Percentiles rank a stretch among this genome's conserved stretches.
phyloP scores from a whole-genome alignment of 257 asterid species.

The Fraxinus pennsylvanica region DNA sequence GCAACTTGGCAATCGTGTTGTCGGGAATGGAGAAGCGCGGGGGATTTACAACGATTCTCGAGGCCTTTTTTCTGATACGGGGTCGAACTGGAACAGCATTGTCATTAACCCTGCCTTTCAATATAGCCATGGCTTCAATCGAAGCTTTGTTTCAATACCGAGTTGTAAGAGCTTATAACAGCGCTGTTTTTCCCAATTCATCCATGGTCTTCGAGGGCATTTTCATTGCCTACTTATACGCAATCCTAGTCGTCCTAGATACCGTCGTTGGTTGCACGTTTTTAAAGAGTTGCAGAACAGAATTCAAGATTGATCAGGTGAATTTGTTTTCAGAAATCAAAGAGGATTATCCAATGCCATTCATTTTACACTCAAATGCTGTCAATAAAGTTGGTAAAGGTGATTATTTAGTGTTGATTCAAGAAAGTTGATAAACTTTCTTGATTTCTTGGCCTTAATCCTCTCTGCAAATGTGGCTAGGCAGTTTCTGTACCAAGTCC shows the following conservation, averaged over 20 bases:
- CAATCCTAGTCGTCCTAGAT: slow-evolving; percentile 60
- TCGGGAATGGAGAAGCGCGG: slow-evolving; percentile 48
- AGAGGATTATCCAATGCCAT: not conserved
- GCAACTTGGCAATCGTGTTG: slow-evolving; percentile 44
- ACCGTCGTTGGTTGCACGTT: slow-evolving; percentile 56
- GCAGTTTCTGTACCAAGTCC: not conserved
- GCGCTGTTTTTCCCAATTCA: slow-evolving; percentile 7
- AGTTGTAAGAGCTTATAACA: slow-evolving; percentile 36
- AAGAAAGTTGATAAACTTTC: slow-evolving; percentile 7
- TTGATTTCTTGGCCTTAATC: not conserved
- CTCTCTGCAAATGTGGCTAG: not conserved
- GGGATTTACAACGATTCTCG: slow-evolving; percentile 47
- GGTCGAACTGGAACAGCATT: slow-evolving; percentile 60
- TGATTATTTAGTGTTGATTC: not conserved
- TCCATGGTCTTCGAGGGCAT: slow-evolving; percentile 56
- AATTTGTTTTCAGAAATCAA: slow-evolving; percentile 7
- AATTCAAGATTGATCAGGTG: slow-evolving; percentile 26
- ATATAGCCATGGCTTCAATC: slow-evolving; percentile 49
- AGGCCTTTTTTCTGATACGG: slow-evolving; percentile 48
- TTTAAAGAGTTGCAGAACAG: slow-evolving; percentile 42
- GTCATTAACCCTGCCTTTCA: slow-evolving; percentile 51
- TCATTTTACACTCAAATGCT: not conserved
- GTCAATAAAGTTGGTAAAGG: slow-evolving; percentile 18
- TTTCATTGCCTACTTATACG: slow-evolving; percentile 59
- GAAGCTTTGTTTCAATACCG: slow-evolving; percentile 76